A percentile compares a stretch with the other conserved stretches of the same genome.
Conservation (phyloP, 192 early-diverging fungal genomes). For the Obelidium mucronatum region DNA sequence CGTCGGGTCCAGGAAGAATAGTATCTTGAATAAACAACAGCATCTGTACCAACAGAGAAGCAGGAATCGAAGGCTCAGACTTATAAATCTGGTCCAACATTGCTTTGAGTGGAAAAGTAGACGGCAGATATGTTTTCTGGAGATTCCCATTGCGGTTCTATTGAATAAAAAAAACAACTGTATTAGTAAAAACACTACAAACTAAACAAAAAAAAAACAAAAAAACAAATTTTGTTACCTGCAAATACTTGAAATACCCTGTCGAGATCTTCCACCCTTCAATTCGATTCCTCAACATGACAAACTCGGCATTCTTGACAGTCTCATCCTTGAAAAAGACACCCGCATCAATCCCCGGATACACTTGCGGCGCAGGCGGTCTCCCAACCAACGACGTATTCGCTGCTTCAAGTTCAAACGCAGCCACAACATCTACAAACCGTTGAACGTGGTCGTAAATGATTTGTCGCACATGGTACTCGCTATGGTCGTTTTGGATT, state of each 20-base stretch:
- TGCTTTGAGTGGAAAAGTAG: neutral
- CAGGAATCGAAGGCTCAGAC: neutral
- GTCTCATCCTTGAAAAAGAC: conserved; percentile 76
- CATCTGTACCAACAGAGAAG: conserved; percentile 13
- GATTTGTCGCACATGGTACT: conserved; percentile 85
- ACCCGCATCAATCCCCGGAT: conserved; percentile 57
- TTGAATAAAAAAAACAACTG: neutral
- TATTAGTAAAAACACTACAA: neutral
- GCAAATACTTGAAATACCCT: conserved; percentile 1
- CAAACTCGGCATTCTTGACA: conserved; percentile 71
- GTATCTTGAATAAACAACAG: conserved; percentile 19
- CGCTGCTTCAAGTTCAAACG: conserved; percentile 76
- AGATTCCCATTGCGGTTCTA: conserved; percentile 6
- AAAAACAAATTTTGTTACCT: conserved; percentile 11
- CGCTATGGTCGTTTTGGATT: conserved; percentile 85
- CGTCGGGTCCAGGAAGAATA: conserved; percentile 11
- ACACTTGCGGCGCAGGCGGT: conserved; percentile 1
- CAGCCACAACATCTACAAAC: conserved; percentile 79
- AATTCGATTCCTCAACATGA: conserved; percentile 76
- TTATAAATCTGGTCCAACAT: conserved; percentile 9
- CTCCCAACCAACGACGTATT: conserved; percentile 68
- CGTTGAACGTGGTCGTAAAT: conserved; percentile 87
- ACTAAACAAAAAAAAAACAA: too few species aligned
- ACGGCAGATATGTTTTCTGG: conserved; percentile 11
- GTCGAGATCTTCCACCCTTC: conserved; percentile 74